phyloP scores from a whole-genome alignment of 148 eudicot species.

The Salicornia ramosissima region DNA sequence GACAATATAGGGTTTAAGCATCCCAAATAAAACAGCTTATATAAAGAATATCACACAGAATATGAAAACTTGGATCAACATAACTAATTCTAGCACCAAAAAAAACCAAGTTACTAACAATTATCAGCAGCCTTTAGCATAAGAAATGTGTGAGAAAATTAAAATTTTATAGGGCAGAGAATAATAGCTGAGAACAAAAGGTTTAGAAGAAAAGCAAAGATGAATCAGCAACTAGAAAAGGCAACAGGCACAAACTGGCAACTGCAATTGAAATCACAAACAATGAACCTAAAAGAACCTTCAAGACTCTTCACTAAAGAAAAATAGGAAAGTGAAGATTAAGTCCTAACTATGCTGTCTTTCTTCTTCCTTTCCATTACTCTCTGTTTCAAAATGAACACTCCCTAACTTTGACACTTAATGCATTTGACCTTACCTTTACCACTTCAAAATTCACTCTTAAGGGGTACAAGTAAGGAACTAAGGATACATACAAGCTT shows the following conservation, averaged over 20 bases:
- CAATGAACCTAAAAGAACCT: too few species aligned
- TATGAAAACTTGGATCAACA: neutral
- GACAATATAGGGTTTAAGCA: conserved; percentile 2
- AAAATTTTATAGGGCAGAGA: neutral
- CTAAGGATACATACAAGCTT: too few species aligned
- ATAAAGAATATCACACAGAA: neutral
- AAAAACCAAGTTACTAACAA: neutral
- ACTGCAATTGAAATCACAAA: too few species aligned
- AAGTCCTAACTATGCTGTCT: too few species aligned
- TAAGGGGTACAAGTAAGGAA: too few species aligned
- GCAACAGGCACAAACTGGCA: neutral
- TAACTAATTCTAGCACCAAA: neutral
- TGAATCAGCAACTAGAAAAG: neutral
- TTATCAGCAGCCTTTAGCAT: neutral
- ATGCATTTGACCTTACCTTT: neutral
- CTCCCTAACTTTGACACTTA: neutral
- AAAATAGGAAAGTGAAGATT: too few species aligned
- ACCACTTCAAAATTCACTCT: too few species aligned
- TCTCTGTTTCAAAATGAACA: neutral
- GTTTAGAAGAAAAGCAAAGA: neutral
- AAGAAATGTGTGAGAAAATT: neutral
- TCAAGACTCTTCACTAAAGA: too few species aligned
- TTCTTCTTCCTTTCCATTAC: too few species aligned
- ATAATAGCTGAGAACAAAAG: too few species aligned
- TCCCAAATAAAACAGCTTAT: neutral